Conservation (phyloP, 495 filamentous ascomycete species). For the Talaromyces borbonicus region DNA sequence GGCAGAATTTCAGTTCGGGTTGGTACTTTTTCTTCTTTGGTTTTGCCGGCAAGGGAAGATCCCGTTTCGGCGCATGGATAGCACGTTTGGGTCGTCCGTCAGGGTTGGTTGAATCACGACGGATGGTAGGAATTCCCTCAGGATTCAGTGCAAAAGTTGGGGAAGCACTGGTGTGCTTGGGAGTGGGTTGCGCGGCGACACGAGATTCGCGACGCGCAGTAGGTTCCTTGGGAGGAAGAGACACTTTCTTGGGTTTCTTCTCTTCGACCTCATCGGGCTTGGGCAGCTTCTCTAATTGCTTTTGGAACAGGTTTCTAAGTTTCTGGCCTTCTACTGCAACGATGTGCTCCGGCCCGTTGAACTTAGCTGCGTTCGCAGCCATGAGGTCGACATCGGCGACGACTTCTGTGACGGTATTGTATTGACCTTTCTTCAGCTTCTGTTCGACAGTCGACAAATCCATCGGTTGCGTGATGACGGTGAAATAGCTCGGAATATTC, state of each 20-base stretch:
- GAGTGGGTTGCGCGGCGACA: conserved; percentile 27
- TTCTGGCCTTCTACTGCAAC: conserved; percentile 54
- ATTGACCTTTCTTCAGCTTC: conserved; percentile 61
- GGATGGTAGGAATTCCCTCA: conserved; percentile 82
- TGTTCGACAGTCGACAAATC: conserved; percentile 76
- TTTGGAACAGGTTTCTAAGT: conserved; percentile 52
- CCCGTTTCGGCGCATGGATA: conserved; percentile 85
- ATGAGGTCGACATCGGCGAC: conserved; percentile 64
- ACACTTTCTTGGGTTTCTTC: conserved; percentile 47
- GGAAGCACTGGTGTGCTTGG: conserved; percentile 23
- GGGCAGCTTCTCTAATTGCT: conserved; percentile 42
- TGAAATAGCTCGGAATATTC: conserved; percentile 61
- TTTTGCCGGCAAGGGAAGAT: conserved; percentile 74
- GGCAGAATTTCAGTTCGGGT: conserved; percentile 82
- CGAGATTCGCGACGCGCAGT: conserved; percentile 45
- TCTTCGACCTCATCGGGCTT: conserved; percentile 47
- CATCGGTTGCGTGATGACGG: conserved; percentile 65
- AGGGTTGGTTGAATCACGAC: conserved; percentile 69
- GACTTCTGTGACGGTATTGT: conserved; percentile 53
- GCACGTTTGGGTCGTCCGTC: conserved; percentile 84
- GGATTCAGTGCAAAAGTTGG: conserved; percentile 74
- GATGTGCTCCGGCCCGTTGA: conserved; percentile 71
- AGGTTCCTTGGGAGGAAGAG: conserved; percentile 35
- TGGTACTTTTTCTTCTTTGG: conserved; percentile 89
- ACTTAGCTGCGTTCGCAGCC: conserved; percentile 61